Conservation (phyloP, 352 stramenopile genomes). For the Phytopythium aichiense region DNA sequence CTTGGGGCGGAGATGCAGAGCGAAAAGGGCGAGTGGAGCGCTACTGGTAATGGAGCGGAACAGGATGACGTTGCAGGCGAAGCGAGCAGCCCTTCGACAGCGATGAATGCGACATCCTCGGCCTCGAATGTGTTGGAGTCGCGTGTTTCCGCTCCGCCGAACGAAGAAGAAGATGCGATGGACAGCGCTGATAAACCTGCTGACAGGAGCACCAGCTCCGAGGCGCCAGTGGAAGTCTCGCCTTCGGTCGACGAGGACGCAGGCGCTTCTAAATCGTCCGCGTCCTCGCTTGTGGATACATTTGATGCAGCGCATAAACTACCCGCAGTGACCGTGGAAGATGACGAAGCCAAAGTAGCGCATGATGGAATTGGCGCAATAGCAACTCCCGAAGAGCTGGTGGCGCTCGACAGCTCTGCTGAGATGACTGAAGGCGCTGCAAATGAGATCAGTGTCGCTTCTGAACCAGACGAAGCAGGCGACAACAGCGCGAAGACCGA, state of each 20-base stretch:
- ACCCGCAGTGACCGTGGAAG: background rate
- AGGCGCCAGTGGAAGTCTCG: background rate
- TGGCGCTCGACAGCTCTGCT: background rate
- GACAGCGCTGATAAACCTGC: background rate
- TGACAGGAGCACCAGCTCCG: too few relatives aligned
- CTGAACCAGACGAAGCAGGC: background rate
- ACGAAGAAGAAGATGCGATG: background rate
- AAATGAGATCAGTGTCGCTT: background rate
- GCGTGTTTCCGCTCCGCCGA: background rate
- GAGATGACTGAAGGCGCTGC: background rate
- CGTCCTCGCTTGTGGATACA: background rate
- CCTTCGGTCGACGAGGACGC: background rate
- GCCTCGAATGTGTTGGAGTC: background rate
- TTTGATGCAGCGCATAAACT: background rate
- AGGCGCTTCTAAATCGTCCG: background rate
- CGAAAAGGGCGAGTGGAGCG: background rate
- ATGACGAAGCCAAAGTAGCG: background rate
- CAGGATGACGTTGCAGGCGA: background rate
- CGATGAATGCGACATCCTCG: background rate
- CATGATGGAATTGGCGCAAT: background rate
- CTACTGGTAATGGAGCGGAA: background rate
- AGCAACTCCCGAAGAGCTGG: background rate
- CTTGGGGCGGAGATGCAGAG: background rate
- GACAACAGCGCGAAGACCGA: background rate
- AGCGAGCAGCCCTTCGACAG: background rate